Percentiles rank a stretch among this genome's conserved stretches.
Conservation (phyloP, 805 yeast genomes). For the Yamadazyma paraphyllophila region DNA sequence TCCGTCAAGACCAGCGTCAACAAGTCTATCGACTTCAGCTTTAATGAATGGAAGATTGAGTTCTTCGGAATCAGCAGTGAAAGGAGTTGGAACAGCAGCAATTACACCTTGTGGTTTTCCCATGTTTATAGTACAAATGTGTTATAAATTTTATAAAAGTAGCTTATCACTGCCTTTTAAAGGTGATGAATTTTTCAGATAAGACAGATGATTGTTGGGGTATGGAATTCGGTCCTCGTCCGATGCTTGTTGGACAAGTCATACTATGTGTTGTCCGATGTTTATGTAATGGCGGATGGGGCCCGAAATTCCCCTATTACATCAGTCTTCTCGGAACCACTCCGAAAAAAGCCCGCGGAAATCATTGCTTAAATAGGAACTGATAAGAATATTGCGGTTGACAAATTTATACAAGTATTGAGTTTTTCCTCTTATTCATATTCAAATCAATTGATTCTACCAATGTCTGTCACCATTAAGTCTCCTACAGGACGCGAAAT, state of each 20-base stretch:
- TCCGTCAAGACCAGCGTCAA: slow-evolving; percentile 14
- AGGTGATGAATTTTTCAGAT: neutral
- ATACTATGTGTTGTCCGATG: too few species aligned
- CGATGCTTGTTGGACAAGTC: neutral
- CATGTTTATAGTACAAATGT: slow-evolving; percentile 4
- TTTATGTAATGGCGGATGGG: too few species aligned
- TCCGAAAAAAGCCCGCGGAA: neutral
- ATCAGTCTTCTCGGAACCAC: neutral
- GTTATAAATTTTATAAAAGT: neutral
- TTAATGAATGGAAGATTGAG: slow-evolving; percentile 10
- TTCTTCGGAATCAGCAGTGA: slow-evolving; percentile 9
- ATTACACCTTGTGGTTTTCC: slow-evolving; percentile 13
- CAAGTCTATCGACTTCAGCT: slow-evolving; percentile 14
- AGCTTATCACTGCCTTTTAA: neutral
- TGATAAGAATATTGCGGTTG: neutral
- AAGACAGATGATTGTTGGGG: neutral
- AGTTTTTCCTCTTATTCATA: neutral
- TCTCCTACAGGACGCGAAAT: slow-evolving; percentile 13
- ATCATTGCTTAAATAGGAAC: neutral
- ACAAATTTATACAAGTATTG: neutral
- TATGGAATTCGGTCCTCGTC: neutral
- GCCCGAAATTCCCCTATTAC: neutral
- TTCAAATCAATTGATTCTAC: neutral
- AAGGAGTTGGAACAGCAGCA: slow-evolving; percentile 17
- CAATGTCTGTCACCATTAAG: slow-evolving; percentile 11